These are phyloP conservation scores for Warburgia ugandensis DNA, from an alignment of 164 flowering plant genomes.

Conservation along the genomic window DNA sequence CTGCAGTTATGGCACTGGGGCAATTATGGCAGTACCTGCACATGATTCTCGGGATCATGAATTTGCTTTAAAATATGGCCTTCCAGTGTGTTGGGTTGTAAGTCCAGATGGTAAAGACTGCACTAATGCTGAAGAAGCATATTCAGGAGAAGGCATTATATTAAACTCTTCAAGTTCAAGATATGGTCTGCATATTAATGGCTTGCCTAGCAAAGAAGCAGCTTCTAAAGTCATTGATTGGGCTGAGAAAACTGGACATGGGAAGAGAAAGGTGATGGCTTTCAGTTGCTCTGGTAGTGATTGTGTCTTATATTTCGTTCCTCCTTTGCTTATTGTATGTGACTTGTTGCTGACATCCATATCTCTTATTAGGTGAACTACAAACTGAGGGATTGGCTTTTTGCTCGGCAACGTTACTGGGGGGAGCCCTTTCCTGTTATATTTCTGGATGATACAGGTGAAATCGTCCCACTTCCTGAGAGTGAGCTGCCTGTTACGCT, in stretches of 20 bases:
- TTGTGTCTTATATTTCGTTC: background rate
- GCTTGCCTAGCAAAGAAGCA: conserved; percentile 60
- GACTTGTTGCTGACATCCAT: conserved; percentile 3
- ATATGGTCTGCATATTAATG: conserved; percentile 71
- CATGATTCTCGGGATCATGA: conserved; percentile 90
- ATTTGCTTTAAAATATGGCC: conserved; percentile 73
- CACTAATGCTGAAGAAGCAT: conserved; percentile 34
- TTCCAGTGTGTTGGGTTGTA: conserved; percentile 69
- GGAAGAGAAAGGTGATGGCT: conserved; percentile 65
- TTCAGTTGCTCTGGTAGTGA: conserved; percentile 2
- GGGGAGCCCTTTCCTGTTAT: conserved; percentile 96
- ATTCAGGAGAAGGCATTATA: conserved; percentile 62
- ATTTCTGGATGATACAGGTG: conserved; percentile 59
- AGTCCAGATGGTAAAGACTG: conserved; percentile 34
- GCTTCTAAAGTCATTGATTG: conserved; percentile 63
- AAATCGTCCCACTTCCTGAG: conserved; percentile 62
- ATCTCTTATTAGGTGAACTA: conserved; percentile 58
- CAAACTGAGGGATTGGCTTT: conserved; percentile 96
- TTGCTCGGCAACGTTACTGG: conserved; percentile 98
- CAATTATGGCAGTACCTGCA: conserved; percentile 99
- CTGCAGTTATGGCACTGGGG: conserved; percentile 94
- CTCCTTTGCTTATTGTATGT: background rate
- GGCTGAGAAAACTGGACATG: conserved; percentile 74
- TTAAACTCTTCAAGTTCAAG: conserved; percentile 61
- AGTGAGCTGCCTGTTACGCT: conserved; percentile 73